A percentile compares a stretch with the other conserved stretches of the same genome.
Evolutionary conservation across 2,329 filamentous ascomycete genomes (phyloP).

Genomic region (Pyrenochaeta sp.): DNA sequence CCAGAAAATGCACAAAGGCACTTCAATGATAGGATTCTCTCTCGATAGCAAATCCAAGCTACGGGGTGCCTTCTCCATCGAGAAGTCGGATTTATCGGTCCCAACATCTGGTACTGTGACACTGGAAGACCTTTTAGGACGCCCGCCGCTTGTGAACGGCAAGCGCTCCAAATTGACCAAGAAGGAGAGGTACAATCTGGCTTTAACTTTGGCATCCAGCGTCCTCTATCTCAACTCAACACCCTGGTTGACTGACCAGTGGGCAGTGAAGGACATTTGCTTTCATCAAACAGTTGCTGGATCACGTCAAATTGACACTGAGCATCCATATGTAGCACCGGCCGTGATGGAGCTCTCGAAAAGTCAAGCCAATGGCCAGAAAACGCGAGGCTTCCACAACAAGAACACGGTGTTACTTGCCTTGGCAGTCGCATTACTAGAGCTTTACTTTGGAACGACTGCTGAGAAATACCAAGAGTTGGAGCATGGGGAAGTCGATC

Average conservation of each 20-base stretch:
- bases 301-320: conserved; percentile 33
- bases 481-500: conserved; percentile 22
- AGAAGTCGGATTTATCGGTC: conserved; percentile 15
- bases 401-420: conserved; percentile 46
- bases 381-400: conserved; percentile 32
- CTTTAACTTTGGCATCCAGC: conserved; percentile 46
- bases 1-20: conserved; percentile 29
- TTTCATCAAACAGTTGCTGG: conserved; percentile 35
- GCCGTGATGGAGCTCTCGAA: conserved; percentile 10
- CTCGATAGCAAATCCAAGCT: conserved; percentile 41
- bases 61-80: conserved; percentile 37
- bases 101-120: conserved; percentile 32
- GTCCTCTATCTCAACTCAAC: conserved; percentile 47
- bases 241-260: conserved; percentile 46
- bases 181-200: conserved; percentile 45
- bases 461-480: conserved; percentile 38
- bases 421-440: conserved; percentile 43
- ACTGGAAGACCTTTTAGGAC: conserved; percentile 39
- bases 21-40: conserved; percentile 41
- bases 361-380: conserved; percentile 8
- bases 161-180: conserved; percentile 39
- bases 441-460: conserved; percentile 47
- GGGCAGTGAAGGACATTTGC: conserved; percentile 42
- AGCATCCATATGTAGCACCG: conserved; percentile 42
- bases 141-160: conserved; percentile 34